Base-by-base conservation (phyloP, 1,284 basidiomycete species). In the Tilletia walkeri region DNA sequence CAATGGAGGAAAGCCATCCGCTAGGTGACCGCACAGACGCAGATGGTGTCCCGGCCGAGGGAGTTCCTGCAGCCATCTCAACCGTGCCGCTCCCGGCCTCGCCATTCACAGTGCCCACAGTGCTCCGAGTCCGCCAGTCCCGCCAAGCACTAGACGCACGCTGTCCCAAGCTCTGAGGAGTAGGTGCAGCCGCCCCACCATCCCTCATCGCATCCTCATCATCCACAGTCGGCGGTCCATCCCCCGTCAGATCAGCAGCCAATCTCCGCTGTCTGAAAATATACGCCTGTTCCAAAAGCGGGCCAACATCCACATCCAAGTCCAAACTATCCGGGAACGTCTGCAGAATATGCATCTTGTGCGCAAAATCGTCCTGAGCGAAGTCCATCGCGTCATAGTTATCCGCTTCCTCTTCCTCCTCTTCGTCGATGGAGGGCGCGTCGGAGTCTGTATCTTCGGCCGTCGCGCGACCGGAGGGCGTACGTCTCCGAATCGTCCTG, bases 161-260 rank as follows among this genome's bases (percentile, higher is more conserved):
- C 45, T 66, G 45, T 3, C 65, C 24, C 10, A 66, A 18, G 20
- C 59, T 63, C n/a, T 63, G 59, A 9, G 39, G 20, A 4, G 59
- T 63, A 5, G 59, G 59, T 24, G 20, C 20, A 63, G 59, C 34
- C 59, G 24, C 65, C 12, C n/a, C 49, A 66, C 61, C 20, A 4
- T 69, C 67, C 18, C 67, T 69, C 45, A 70, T 76, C n/a, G 68
- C 73, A 24, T 66, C 65, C 18, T 75, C 76, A 4, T 76, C 70
- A 5, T 66, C 53, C 24, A 38, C 20, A 16, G 30, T 41, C 14
- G 80, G 76, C 24, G 78, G 77, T 2, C 73, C 78, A 66, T 80
- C 79, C 1, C 79, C 79, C 3, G 79, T 79, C 4, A 80, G 74
- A 56, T 78, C 76, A 6, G 78, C 72, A 4, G 80, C 76, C 12